Conservation (phyloP, 140 eudicot genomes). For the Stevia rebaudiana region DNA sequence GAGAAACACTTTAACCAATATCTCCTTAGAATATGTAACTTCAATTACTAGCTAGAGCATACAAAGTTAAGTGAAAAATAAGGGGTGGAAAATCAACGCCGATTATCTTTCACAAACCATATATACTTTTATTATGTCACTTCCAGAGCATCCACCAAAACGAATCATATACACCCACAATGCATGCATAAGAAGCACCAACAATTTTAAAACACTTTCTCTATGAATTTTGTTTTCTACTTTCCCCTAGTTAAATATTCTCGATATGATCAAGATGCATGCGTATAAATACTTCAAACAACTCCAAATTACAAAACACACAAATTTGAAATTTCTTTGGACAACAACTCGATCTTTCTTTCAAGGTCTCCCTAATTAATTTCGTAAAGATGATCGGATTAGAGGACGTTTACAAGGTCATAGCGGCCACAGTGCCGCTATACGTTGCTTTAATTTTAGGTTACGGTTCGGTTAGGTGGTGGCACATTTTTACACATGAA, state of each 20-base stretch:
- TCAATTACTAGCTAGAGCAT: neutral
- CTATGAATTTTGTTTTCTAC: neutral
- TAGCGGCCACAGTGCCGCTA: constrained; percentile 69
- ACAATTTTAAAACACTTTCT: neutral
- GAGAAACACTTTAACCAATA: too few species aligned
- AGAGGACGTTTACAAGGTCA: constrained; percentile 75
- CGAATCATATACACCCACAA: constrained; percentile 24
- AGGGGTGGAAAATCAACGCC: neutral
- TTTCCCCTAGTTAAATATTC: neutral
- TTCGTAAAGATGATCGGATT: constrained; percentile 45
- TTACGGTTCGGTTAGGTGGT: constrained; percentile 77
- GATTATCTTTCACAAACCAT: neutral
- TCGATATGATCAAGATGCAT: neutral
- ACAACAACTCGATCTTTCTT: constrained; percentile 13
- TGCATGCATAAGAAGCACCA: constrained; percentile 2
- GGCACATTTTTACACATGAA: constrained; percentile 60
- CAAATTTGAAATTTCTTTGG: neutral
- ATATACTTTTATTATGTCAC: constrained; percentile 15
- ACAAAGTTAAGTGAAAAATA: neutral
- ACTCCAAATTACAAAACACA: constrained; percentile 1
- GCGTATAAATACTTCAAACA: constrained; percentile 37
- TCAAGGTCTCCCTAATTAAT: neutral
- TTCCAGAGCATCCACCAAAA: constrained; percentile 22
- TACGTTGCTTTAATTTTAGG: constrained; percentile 71
- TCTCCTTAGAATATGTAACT: too few species aligned